A percentile compares a stretch with the other conserved stretches of the same genome.
phyloP scores from a whole-genome alignment of 495 filamentous ascomycete species.

The Xanthoparmelia taractica region DNA sequence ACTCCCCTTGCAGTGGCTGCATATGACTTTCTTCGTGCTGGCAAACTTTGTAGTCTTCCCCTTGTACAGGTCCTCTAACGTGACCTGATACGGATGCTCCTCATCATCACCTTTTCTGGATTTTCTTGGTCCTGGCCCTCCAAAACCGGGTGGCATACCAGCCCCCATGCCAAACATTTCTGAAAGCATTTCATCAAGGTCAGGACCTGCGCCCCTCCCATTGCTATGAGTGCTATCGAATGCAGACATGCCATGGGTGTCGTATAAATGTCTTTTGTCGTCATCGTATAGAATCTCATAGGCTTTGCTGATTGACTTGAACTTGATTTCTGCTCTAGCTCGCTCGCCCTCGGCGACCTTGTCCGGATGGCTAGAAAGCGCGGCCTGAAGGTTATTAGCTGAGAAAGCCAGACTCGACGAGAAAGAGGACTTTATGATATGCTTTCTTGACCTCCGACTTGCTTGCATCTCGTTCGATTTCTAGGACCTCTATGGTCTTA shows the following conservation, averaged over 20 bases:
- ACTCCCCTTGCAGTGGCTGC: constrained; percentile 73
- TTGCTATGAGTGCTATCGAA: constrained; percentile 66
- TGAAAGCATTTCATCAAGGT: constrained; percentile 81
- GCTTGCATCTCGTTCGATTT: constrained; percentile 57
- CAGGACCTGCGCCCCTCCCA: constrained; percentile 60
- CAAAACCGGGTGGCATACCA: constrained; percentile 37
- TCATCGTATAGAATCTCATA: constrained; percentile 98
- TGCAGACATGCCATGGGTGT: constrained; percentile 90
- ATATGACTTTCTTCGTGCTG: constrained; percentile 87
- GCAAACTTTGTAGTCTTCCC: constrained; percentile 96
- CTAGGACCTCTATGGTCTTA: constrained; percentile 59
- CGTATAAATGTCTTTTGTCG: constrained; percentile 82
- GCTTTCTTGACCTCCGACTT: constrained; percentile 92
- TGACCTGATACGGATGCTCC: constrained; percentile 83
- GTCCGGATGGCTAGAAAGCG: constrained; percentile 83
- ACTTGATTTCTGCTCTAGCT: constrained; percentile 73
- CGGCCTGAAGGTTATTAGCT: constrained; percentile 51
- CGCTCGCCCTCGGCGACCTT: constrained; percentile 87
- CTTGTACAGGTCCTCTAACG: constrained; percentile 90
- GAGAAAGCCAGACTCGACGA: neutral
- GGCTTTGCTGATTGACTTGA: constrained; percentile 85
- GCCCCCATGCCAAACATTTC: constrained; percentile 81
- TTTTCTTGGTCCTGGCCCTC: constrained; percentile 44
- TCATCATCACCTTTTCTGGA: constrained; percentile 72
- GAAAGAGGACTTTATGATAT: constrained; percentile 72